phyloP scores from a whole-genome alignment of 176 grass and related monocot species.

The Elymus sibiricus region DNA sequence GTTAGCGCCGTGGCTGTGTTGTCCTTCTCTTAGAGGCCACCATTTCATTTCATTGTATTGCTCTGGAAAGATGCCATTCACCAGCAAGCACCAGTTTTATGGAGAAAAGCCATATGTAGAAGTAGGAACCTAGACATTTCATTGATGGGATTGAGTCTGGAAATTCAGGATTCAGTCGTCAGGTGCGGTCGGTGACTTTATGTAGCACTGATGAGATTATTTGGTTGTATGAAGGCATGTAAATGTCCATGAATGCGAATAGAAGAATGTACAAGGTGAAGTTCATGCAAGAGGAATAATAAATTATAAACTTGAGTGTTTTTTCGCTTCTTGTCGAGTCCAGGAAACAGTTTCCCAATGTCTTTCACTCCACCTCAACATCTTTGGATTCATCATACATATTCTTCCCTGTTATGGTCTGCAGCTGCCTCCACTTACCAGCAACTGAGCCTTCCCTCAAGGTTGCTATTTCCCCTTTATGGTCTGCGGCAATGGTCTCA shows the following conservation, averaged over 20 bases:
- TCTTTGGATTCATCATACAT: slow-evolving; percentile 61
- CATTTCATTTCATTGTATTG: slow-evolving; percentile 7
- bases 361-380: slow-evolving; percentile 48
- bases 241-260: not conserved
- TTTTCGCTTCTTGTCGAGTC: slow-evolving; percentile 47
- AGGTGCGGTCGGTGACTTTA: not conserved
- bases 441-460: slow-evolving; percentile 30
- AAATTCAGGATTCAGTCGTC: not conserved
- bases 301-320: not conserved
- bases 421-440: too few relatives aligned
- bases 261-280: not conserved
- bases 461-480: not conserved
- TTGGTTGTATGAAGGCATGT: not conserved
- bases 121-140: not conserved
- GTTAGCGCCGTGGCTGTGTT: not conserved
- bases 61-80: not conserved
- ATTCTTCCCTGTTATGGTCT: too few relatives aligned
- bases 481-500: not conserved
- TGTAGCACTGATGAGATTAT: not conserved
- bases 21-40: not conserved
- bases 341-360: slow-evolving; percentile 35
- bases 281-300: not conserved
- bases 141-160: not conserved
- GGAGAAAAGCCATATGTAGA: not conserved
- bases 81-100: slow-evolving; percentile 17